Base-by-base conservation (phyloP, 208 protist species). In the Novymonas esmeraldas region DNA sequence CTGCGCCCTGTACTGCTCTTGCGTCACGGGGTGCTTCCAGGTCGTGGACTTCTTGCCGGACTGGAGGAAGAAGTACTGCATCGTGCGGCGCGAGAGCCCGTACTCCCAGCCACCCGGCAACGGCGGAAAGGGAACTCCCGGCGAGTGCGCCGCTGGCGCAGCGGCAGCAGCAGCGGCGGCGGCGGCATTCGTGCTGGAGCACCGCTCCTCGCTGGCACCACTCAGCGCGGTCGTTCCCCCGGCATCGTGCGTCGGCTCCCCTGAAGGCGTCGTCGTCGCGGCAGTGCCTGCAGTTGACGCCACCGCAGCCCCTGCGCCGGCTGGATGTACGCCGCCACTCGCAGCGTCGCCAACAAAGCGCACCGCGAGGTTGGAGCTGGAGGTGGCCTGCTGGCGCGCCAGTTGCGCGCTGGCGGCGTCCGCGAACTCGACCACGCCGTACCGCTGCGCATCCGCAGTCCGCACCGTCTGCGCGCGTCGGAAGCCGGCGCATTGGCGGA, bases 21-120 rank as follows among this genome's bases (percentile, higher is more conserved):
- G 70, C 48, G 70, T 76, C n/a, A 76, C 62, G 0, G 70, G 70
- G 44, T 76, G 70, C 48, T 70, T 76, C 70, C 70, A 76, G 24
- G 70, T 76, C 1, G 70, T 76, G 4, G 62, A 70, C 62, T 76
- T 76, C 62, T 70, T 76, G 56, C 70, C 70, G 3, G 62, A 70
- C 33, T 76, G 70, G 4, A 70, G 38, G 34, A 76, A 76, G n/a
- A 70, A 76, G 70, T 70, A 76, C 54, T 76, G 62, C 62, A 64
- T 76, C 20, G 70, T 76, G 62, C 70, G 70, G 3, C 70, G 61
- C 29, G 70, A 76, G 55, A 76, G 29, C 0, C 70, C 70, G 22
- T 65, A 76, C 48, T 76, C 70, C 70, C 70, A 76, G 28, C 56
- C 70, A 18, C 42, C 48, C 4, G 70, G 70, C 56, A 76, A 55